Evolutionary conservation across 2,329 filamentous ascomycete species (phyloP).

Genomic region (Exophiala viscosa): DNA sequence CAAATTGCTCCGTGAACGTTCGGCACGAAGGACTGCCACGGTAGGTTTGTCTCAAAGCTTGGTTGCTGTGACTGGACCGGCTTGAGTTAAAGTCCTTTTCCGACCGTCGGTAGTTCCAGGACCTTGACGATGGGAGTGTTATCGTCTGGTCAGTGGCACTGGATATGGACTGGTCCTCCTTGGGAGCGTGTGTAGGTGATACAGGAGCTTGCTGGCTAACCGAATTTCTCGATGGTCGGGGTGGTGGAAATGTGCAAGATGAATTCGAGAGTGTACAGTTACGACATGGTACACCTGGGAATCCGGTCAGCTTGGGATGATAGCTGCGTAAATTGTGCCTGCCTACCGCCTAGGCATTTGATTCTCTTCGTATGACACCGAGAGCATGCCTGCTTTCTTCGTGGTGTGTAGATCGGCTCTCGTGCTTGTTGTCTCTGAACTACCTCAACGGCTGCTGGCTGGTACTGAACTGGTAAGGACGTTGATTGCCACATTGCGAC

Average conservation of each 20-base stretch:
- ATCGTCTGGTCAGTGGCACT: not conserved
- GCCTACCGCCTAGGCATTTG: constrained; percentile 14
- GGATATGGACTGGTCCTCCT: not conserved
- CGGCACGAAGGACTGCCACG: constrained; percentile 13
- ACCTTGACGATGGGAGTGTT: not conserved
- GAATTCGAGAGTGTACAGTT: constrained; percentile 14
- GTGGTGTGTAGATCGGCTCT: constrained; percentile 15
- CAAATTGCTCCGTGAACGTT: constrained; percentile 16
- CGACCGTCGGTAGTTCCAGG: constrained; percentile 9
- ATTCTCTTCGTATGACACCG: constrained; percentile 20
- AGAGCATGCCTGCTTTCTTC: constrained; percentile 16
- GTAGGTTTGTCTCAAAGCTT: constrained; percentile 7
- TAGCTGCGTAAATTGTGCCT: not conserved
- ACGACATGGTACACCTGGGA: constrained; percentile 9
- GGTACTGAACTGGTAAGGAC: too few relatives aligned
- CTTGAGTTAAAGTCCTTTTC: constrained; percentile 25
- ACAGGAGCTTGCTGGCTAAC: constrained; percentile 7
- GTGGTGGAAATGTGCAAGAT: constrained; percentile 12
- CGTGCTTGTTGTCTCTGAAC: not conserved
- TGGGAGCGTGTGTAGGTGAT: not conserved
- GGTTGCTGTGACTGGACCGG: constrained; percentile 11
- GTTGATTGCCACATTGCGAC: too few relatives aligned
- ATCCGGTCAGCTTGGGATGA: not conserved
- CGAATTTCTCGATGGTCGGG: constrained; percentile 4
- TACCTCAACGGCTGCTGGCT: too few relatives aligned